phyloP scores from a whole-genome alignment of 225 moss, liverwort and hornwort genomes.

The Sphagnum contortum region DNA sequence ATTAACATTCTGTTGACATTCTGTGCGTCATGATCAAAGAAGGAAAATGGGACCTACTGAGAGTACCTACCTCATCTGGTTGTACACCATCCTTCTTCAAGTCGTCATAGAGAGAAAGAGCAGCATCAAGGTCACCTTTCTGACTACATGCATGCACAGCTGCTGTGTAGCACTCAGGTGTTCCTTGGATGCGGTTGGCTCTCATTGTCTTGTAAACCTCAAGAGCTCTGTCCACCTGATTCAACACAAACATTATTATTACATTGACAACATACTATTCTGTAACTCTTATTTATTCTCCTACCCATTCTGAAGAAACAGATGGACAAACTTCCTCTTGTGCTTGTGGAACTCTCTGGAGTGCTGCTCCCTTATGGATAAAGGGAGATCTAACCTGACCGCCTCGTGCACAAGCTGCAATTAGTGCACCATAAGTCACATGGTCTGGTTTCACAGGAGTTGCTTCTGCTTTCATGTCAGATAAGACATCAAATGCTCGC shows the following conservation, averaged over 20 bases:
- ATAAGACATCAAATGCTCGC: constrained; percentile 88
- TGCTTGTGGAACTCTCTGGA: too few species aligned
- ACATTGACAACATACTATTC: too few species aligned
- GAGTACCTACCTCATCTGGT: constrained; percentile 71
- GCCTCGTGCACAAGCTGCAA: constrained; percentile 76
- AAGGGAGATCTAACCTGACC: constrained; percentile 45
- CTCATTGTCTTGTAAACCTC: constrained; percentile 81
- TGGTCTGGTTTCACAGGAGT: constrained; percentile 70
- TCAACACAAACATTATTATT: too few species aligned
- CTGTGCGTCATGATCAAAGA: too few species aligned
- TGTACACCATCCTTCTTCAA: constrained; percentile 63
- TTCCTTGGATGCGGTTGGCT: constrained; percentile 39
- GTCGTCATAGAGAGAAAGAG: constrained; percentile 64
- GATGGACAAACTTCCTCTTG: too few species aligned
- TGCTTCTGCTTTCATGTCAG: constrained; percentile 84
- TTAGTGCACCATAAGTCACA: constrained; percentile 79
- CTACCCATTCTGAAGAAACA: too few species aligned
- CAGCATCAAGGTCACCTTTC: constrained; percentile 53
- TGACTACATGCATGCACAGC: constrained; percentile 92
- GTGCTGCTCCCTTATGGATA: too few species aligned
- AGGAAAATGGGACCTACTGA: too few species aligned
- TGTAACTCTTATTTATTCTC: too few species aligned
- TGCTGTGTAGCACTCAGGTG: constrained; percentile 87
- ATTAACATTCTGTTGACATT: too few species aligned
- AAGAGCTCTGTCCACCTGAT: constrained; percentile 73